Evolutionary conservation across 129 eudicot genomes (phyloP).

Genomic region (Ambrosia artemisiifolia): DNA sequence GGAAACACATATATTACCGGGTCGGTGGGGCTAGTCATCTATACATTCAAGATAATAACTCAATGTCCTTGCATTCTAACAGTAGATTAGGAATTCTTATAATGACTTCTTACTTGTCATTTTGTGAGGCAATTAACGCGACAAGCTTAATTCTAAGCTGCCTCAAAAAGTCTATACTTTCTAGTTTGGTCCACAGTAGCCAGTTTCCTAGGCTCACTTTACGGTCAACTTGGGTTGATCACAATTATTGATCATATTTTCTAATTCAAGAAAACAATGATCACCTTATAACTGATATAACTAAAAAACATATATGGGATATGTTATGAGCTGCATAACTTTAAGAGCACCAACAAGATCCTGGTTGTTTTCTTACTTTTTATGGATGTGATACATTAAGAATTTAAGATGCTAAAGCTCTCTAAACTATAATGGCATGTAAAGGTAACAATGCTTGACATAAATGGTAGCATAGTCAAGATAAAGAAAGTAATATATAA

Average conservation of each 20-base stretch:
- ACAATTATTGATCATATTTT: neutral
- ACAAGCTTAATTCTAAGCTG: no score
- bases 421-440: neutral
- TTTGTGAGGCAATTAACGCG: no score
- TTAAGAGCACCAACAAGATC: neutral
- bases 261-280: neutral
- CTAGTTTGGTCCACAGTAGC: neutral
- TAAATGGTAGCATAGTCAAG: neutral
- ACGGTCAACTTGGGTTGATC: neutral
- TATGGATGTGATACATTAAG: neutral
- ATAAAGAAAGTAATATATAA: neutral
- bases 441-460: neutral
- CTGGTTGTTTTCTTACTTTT: neutral
- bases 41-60: no score
- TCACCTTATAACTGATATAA: neutral
- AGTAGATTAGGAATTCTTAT: no score
- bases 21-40: no score
- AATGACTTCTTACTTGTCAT: no score
- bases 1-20: no score
- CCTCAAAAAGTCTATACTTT: neutral
- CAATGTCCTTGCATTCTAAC: no score
- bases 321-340: neutral
- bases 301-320: neutral
- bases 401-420: neutral
- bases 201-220: conserved; percentile 6